Conservation (phyloP, 2,329 filamentous ascomycete species). For the Ceratocystis cubensis region DNA sequence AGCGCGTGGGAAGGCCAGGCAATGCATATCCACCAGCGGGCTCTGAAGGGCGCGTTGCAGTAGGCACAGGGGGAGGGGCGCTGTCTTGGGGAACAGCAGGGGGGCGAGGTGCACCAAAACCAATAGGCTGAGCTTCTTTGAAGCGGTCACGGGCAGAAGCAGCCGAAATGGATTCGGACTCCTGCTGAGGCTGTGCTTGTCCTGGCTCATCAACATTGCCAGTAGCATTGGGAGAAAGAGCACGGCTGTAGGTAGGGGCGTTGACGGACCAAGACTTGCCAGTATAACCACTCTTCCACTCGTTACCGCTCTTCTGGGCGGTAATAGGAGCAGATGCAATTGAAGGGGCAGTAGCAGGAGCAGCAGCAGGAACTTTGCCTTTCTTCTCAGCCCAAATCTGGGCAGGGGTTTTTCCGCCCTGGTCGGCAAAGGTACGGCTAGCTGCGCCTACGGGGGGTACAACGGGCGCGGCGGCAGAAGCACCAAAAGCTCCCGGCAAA, state of each 20-base stretch:
- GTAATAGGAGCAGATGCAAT: slow-evolving; percentile 39
- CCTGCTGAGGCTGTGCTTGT: slow-evolving; percentile 34
- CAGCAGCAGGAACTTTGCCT: slow-evolving; percentile 43
- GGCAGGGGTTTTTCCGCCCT: slow-evolving; percentile 90
- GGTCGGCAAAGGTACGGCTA: slow-evolving; percentile 84
- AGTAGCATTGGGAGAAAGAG: slow-evolving; percentile 49
- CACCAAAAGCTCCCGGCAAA: slow-evolving; percentile 55
- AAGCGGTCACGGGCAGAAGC: slow-evolving; percentile 71
- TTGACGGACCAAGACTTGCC: slow-evolving; percentile 87
- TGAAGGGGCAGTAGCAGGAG: slow-evolving; percentile 35
- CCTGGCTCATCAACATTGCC: slow-evolving; percentile 33
- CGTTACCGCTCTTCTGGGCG: slow-evolving; percentile 57
- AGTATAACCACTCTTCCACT: slow-evolving; percentile 84
- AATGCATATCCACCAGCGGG: slow-evolving; percentile 66
- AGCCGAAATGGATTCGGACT: slow-evolving; percentile 50
- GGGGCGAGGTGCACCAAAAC: slow-evolving; percentile 32
- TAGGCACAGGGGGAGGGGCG: slow-evolving; percentile 30
- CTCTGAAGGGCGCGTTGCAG: slow-evolving; percentile 42
- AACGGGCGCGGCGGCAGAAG: slow-evolving; percentile 44
- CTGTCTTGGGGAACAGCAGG: slow-evolving; percentile 33
- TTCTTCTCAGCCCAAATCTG: slow-evolving; percentile 98
- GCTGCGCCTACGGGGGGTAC: slow-evolving; percentile 57
- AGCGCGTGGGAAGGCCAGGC: slow-evolving; percentile 58
- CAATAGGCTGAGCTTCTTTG: slow-evolving; percentile 61
- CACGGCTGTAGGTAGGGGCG: slow-evolving; percentile 54